Evolutionary conservation across 805 yeast species (phyloP), one percentile per base, ranked within the genome.

Genomic region (Hanseniaspora vineae): DNA sequence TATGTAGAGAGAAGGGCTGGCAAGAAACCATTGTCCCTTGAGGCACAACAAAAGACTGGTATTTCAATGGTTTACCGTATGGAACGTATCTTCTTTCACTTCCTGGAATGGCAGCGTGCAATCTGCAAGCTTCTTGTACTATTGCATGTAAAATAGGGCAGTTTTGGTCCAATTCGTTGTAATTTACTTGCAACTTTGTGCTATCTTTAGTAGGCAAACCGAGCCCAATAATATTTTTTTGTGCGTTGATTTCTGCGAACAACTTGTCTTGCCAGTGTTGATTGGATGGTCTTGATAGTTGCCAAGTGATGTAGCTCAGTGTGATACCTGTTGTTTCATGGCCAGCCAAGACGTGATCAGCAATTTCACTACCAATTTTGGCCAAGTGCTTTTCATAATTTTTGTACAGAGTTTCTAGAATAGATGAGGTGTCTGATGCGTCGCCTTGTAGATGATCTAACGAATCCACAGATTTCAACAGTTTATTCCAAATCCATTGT

Each of bases 301-400:
- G 78, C 65, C 75, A 81, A 18, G 76, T 66, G 46, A 77, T 61
- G 57, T 74, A 82, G 0, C 84, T 67, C 49, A 81, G 58, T n/a
- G 80, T 77, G 6, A 77, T 70, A 0, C 83, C 85, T 1, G 84
- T 80, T 5, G 89, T 81, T 56, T 81, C 83, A 57, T 82, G 88
- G 2, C 89, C 89, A 0, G 89, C 89, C 43, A 82, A 80, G 37
- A 81, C 70, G 58, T 81, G 85, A 56, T 81, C 89, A 42, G 74
- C 70, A 29, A 69, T 58, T 52, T 75, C 80, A 33, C 75, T 65
- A 40, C 55, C 53, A 13, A 67, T 48, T 31, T 31, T 32, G 3
- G 37, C 31, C n/a, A 48, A 32, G 31, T 48, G 43, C 35, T 44
- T 44, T 11, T 48, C 40, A 42, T 48, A 48, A 13, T 8, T 44